These are phyloP conservation scores for Pyrenophora graminea DNA, from an alignment of 2,329 filamentous ascomycete species.

Conservation along the genomic window DNA sequence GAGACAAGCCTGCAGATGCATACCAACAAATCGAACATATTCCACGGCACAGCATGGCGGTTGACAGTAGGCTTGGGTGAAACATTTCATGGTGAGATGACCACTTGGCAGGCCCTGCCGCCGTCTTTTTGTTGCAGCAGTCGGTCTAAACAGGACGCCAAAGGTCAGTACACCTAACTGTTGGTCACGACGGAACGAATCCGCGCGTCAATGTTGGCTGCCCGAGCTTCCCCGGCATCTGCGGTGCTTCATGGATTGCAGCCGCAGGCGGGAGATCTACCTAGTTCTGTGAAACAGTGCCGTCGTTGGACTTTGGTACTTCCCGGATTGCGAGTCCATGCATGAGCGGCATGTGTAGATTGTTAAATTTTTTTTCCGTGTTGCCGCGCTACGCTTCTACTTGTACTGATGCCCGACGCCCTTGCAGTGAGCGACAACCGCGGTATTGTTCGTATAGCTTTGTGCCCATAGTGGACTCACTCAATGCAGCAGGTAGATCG, in stretches of 20 bases:
- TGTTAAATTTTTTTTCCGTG: conserved; percentile 1
- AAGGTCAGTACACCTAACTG: not conserved
- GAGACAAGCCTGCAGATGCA: conserved; percentile 13
- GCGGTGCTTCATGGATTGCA: conserved; percentile 7
- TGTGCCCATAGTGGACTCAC: not conserved
- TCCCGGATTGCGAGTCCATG: not conserved
- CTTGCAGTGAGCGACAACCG: too few relatives aligned
- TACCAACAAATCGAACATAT: conserved; percentile 16
- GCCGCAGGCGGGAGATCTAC: conserved; percentile 29
- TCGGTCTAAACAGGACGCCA: not conserved
- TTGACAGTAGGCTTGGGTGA: not conserved
- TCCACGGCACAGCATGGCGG: not conserved
- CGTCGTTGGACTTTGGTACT: not conserved
- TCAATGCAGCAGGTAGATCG: not conserved
- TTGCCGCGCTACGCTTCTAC: conserved; percentile 6
- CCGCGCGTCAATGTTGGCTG: not conserved
- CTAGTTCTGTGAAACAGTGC: conserved; percentile 13
- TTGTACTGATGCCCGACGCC: not conserved
- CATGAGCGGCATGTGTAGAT: not conserved
- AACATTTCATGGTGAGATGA: conserved; percentile 5
- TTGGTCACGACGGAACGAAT: not conserved
- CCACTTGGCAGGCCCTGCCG: conserved; percentile 4
- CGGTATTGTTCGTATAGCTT: too few relatives aligned
- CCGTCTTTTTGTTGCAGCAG: conserved; percentile 1
- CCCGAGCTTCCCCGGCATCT: conserved; percentile 15